phyloP scores from a whole-genome alignment of 331 rosid genomes.

The Arachis monticola region DNA sequence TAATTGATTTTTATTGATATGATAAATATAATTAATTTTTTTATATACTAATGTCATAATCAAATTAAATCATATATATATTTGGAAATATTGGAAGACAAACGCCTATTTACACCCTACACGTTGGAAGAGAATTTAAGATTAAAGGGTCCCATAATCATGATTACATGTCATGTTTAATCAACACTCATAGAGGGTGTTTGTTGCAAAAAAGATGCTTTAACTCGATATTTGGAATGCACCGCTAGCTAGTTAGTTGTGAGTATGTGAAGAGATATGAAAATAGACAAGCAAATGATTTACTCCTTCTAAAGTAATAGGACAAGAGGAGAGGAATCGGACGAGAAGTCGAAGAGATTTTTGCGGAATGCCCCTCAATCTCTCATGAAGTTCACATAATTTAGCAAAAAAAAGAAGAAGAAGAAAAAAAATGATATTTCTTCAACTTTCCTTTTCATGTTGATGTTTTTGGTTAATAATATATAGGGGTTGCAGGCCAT shows the following conservation, averaged over 20 bases:
- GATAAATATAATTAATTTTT: no score
- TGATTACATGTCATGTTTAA: constrained; percentile 65
- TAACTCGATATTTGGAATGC: constrained; percentile 49
- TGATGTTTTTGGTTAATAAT: constrained; percentile 37
- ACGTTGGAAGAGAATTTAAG: constrained; percentile 42
- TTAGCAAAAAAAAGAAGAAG: not conserved
- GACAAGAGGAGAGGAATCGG: constrained; percentile 38
- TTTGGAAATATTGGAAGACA: no score
- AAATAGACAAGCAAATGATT: constrained; percentile 65
- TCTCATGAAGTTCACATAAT: constrained; percentile 22
- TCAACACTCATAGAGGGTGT: constrained; percentile 48
- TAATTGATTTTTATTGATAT: no score
- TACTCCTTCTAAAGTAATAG: constrained; percentile 66
- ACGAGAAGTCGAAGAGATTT: constrained; percentile 29
- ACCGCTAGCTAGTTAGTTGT: constrained; percentile 44
- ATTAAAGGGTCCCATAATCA: constrained; percentile 61
- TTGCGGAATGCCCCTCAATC: constrained; percentile 48
- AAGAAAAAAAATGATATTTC: constrained; percentile 3
- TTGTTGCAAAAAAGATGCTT: constrained; percentile 60
- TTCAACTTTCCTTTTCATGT: constrained; percentile 34
- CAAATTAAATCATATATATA: no score
- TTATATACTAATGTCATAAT: no score
- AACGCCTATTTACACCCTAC: no score
- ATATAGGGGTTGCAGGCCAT: constrained; percentile 10
- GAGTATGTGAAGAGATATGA: constrained; percentile 39